Percentiles rank a stretch among this genome's conserved stretches.
Conservation (phyloP, 2,329 filamentous ascomycete species). For the Calonectria leucothoes region DNA sequence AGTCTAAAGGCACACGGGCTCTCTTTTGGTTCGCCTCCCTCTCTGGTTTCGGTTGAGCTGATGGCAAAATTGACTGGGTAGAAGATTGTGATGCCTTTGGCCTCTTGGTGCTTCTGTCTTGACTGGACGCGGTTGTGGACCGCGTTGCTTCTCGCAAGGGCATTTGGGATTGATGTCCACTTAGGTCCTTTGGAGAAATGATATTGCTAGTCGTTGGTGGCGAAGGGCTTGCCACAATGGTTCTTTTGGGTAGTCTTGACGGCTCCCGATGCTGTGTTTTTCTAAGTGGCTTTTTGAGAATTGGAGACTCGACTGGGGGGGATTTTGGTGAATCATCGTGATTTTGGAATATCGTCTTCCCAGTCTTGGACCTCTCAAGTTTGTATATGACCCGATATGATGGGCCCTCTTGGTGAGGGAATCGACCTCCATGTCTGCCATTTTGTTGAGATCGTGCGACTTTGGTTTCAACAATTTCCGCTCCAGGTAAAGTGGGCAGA, state of each 20-base stretch:
- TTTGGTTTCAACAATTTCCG: conserved; percentile 68
- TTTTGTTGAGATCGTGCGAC: conserved; percentile 37
- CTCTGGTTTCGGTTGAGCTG: conserved; percentile 15
- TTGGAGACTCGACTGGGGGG: conserved; percentile 42
- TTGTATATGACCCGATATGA: conserved; percentile 70
- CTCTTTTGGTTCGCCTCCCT: conserved; percentile 41
- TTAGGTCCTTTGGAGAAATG: background rate
- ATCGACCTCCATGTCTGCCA: conserved; percentile 27
- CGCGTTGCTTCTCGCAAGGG: background rate
- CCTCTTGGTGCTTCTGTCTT: conserved; percentile 19
- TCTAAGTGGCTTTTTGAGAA: conserved; percentile 36
- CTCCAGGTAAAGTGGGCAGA: conserved; percentile 66
- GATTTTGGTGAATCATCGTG: conserved; percentile 44
- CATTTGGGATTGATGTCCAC: background rate
- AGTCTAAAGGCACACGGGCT: conserved; percentile 30
- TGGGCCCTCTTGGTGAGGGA: conserved; percentile 39
- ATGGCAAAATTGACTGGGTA: conserved; percentile 1
- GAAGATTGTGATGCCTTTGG: conserved; percentile 17
- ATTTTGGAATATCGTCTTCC: conserved; percentile 53
- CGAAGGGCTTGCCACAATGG: conserved; percentile 6
- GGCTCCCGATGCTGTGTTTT: conserved; percentile 21
- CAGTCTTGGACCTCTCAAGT: conserved; percentile 64
- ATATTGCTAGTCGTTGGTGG: conserved; percentile 2
- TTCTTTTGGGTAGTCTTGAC: conserved; percentile 26
- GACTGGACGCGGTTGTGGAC: background rate